Conservation (phyloP, 768 basidiomycete species). For the Floccularia luteovirens region DNA sequence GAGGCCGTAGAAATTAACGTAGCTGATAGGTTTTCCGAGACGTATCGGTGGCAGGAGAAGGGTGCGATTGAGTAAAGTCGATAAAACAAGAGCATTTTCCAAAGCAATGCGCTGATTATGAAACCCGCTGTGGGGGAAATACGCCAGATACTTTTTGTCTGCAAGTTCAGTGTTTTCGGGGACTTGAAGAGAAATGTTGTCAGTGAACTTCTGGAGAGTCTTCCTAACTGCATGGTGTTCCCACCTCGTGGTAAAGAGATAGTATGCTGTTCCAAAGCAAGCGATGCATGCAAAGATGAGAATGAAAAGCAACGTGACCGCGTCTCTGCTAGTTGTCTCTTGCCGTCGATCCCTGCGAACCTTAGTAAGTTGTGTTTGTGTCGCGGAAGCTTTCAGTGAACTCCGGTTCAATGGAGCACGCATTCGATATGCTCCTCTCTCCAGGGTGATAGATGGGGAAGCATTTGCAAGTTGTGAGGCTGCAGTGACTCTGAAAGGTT, state of each 20-base stretch:
- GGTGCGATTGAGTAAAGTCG: slow-evolving; percentile 65
- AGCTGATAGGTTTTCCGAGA: slow-evolving; percentile 59
- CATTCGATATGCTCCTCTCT: slow-evolving; percentile 62
- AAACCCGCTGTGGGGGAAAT: slow-evolving; percentile 78
- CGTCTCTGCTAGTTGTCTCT: slow-evolving; percentile 15
- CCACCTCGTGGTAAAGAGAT: slow-evolving; percentile 60
- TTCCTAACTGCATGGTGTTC: slow-evolving; percentile 15
- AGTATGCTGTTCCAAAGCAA: slow-evolving; percentile 56
- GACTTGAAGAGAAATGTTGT: background rate
- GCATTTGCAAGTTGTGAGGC: slow-evolving; percentile 18
- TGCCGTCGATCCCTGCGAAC: slow-evolving; percentile 6
- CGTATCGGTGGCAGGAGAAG: slow-evolving; percentile 72
- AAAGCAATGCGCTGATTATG: slow-evolving; percentile 85
- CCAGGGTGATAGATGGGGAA: slow-evolving; percentile 60
- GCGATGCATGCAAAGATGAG: slow-evolving; percentile 39
- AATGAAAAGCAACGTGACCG: slow-evolving; percentile 34
- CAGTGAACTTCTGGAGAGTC: too few relatives aligned
- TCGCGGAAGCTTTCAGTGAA: background rate
- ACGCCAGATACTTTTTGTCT: slow-evolving; percentile 50
- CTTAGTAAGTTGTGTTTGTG: background rate
- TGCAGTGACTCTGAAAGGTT: slow-evolving; percentile 16
- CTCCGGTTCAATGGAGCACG: slow-evolving; percentile 23
- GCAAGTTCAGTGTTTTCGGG: background rate
- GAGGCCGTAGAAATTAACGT: slow-evolving; percentile 46
- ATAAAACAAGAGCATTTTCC: slow-evolving; percentile 76